phyloP scores from a whole-genome alignment of 805 yeast species.

The Metschnikowia henanensis region DNA sequence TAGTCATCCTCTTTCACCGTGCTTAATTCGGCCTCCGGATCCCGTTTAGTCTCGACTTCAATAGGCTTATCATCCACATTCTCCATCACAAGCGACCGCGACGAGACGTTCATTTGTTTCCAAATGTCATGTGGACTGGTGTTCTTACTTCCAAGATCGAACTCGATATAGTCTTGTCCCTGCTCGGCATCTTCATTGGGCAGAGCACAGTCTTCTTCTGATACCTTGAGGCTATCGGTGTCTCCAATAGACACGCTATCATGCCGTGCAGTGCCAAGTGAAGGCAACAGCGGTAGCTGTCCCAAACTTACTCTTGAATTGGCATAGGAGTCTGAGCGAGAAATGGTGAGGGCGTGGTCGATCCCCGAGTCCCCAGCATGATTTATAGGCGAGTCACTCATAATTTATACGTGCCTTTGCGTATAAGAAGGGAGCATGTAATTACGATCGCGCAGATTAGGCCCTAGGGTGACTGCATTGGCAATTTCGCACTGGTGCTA shows the following conservation, averaged over 20 bases:
- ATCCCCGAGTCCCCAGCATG: not conserved
- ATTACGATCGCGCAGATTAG: too few species aligned
- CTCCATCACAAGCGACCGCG: constrained; percentile 2
- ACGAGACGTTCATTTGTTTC: constrained; percentile 10
- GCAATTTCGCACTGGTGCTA: not conserved
- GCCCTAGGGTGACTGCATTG: not conserved
- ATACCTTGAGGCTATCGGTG: not conserved
- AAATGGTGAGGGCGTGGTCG: constrained; percentile 6
- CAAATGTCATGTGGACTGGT: constrained; percentile 7
- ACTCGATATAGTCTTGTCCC: constrained; percentile 25
- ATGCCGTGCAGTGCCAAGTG: constrained; percentile 4
- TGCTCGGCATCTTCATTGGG: not conserved
- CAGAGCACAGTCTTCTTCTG: not conserved
- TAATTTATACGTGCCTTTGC: too few species aligned
- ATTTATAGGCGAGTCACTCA: too few species aligned
- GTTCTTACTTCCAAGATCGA: constrained; percentile 24
- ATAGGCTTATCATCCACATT: constrained; percentile 1
- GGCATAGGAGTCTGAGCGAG: constrained; percentile 10
- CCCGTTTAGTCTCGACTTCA: not conserved
- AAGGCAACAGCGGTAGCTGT: constrained; percentile 17
- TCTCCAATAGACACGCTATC: not conserved
- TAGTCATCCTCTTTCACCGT: constrained; percentile 29
- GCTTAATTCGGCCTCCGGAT: not conserved
- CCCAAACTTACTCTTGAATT: constrained; percentile 14
- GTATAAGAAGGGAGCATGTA: too few species aligned